These are phyloP conservation scores for Moringa oleifera DNA, from an alignment of 345 rosid species.

Conservation along the genomic window DNA sequence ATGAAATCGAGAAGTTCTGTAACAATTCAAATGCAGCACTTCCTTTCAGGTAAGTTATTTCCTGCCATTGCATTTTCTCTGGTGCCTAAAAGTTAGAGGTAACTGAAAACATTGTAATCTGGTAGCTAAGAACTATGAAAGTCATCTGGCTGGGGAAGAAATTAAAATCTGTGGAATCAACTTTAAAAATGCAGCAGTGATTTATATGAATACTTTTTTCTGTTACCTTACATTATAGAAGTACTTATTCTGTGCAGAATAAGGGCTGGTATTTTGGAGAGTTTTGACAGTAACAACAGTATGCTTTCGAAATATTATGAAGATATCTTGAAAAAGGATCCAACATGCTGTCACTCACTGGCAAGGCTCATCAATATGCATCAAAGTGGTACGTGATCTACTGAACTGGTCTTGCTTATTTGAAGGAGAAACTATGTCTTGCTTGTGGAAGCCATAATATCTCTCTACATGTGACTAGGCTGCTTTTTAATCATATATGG, in stretches of 20 bases:
- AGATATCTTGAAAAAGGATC: slow-evolving; percentile 68
- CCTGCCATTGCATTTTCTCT: neutral
- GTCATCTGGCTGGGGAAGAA: neutral
- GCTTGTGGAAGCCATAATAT: neutral
- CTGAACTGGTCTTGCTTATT: no score
- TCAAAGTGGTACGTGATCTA: slow-evolving; percentile 36
- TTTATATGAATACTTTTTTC: neutral
- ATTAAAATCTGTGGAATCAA: neutral
- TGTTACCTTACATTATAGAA: neutral
- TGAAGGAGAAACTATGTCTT: neutral
- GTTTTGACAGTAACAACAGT: slow-evolving; percentile 34
- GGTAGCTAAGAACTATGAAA: neutral
- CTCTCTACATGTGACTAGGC: no score
- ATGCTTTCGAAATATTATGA: slow-evolving; percentile 50
- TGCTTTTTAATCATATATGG: neutral
- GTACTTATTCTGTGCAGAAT: slow-evolving; percentile 39
- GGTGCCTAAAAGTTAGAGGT: neutral
- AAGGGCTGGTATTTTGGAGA: slow-evolving; percentile 50
- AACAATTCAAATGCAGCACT: slow-evolving; percentile 32
- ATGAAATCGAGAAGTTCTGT: slow-evolving; percentile 50
- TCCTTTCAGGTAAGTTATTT: slow-evolving; percentile 49
- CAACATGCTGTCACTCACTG: slow-evolving; percentile 45
- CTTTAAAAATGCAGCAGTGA: neutral
- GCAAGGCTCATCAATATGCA: slow-evolving; percentile 57
- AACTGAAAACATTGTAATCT: neutral